Evolutionary conservation across 2,329 filamentous ascomycete species (phyloP), one percentile per base, ranked within the genome.

Genomic region (Tolypocladium cylindrosporum): DNA sequence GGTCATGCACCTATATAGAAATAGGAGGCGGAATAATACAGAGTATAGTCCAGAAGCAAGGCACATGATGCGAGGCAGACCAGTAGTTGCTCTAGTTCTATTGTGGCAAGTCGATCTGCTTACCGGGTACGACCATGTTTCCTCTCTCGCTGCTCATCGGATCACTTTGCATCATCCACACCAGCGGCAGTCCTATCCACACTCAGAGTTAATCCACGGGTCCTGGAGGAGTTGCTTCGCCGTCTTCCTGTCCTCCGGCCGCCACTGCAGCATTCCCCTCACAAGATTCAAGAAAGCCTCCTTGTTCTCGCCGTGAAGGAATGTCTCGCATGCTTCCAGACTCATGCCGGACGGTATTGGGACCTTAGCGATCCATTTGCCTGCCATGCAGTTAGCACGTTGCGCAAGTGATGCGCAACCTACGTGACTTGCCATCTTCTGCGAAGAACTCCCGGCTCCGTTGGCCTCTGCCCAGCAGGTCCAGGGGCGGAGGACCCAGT

Each of bases 231-330:
- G 61, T 54, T 65, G 39, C n/a, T 39, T 55, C 3, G 60, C 61
- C 41, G 62, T 64, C 57, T 63, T 63, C 10, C 68, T 65, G 31
- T 68, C 67, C 34, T 67, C 66, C 0, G 67, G 66, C 1, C 59
- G 63, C 67, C 67, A 68, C 36, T 62, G 59, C 2, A 68, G 60
- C 64, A 67, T 68, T 3, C 63, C 59, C 10, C 61, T 57, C 9
- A 67, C 31, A 21, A 68, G 66, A 3, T 13, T 21, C 1, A 68
- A 36, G 24, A 68, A 67, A 2, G 27, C 41, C 1, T 41, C 48
- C 51, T 66, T 66, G 2, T 62, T 58, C 1, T 58, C 43, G 2
- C 60, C 64, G n/a, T 65, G 59, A 0, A 68, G 57, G 0, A 4
- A 31, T 31, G 27, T 31, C 27, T 31, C 27, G 27, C 27, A 31